A percentile compares a stretch with the other conserved stretches of the same genome.
phyloP scores from a whole-genome alignment of 1,139 yeast species.

The Magnusiomyces suaveolens region DNA sequence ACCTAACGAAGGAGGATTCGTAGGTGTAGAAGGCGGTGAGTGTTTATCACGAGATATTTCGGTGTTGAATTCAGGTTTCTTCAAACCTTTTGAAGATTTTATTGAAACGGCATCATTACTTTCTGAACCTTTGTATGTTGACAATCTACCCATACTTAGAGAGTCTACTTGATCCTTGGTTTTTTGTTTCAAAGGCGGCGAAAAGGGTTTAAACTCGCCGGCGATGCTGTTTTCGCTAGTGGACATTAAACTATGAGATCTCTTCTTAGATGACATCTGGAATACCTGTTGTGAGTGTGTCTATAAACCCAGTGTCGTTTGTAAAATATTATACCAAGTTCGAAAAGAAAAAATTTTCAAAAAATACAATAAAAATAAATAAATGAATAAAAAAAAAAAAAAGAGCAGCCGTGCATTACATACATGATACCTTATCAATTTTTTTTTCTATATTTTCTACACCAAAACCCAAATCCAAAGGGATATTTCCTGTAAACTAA shows the following conservation, averaged over 20 bases:
- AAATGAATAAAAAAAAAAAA: neutral
- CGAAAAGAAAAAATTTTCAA: neutral
- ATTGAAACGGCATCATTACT: neutral
- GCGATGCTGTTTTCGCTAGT: neutral
- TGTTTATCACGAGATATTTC: neutral
- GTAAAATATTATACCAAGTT: neutral
- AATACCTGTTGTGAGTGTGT: too few species aligned
- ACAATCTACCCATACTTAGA: neutral
- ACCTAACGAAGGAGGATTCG: constrained; percentile 14
- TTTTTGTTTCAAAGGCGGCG: neutral
- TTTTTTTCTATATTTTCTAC: neutral
- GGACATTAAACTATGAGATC: neutral
- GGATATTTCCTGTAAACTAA: neutral
- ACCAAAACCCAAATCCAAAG: neutral
- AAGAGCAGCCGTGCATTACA: too few species aligned
- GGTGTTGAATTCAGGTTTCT: neutral
- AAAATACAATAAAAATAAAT: too few species aligned
- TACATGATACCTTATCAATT: too few species aligned
- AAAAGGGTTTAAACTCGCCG: neutral
- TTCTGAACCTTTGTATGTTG: neutral
- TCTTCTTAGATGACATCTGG: neutral
- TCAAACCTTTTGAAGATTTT: neutral
- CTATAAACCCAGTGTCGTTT: neutral
- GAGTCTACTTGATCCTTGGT: neutral
- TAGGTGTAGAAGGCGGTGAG: constrained; percentile 14